Conservation (phyloP, 495 filamentous ascomycete species). For the Lepidopterella palustris region DNA sequence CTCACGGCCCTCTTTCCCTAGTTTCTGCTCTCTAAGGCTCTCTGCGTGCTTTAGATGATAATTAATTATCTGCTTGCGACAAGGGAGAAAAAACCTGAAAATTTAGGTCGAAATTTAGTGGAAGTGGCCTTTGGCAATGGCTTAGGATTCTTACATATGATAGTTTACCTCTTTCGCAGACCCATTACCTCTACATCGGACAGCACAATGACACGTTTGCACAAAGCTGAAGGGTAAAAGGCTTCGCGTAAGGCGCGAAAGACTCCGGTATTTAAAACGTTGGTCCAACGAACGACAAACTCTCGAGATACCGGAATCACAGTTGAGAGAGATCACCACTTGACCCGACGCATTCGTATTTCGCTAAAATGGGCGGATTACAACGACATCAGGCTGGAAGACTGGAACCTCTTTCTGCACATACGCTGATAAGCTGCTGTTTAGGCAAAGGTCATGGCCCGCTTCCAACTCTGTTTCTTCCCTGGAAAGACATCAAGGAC, state of each 20-base stretch:
- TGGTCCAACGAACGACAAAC: not conserved
- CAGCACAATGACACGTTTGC: too few species aligned
- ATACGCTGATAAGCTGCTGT: not conserved
- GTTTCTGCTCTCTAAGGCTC: constrained; percentile 6
- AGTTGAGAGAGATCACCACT: not conserved
- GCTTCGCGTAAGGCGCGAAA: too few species aligned
- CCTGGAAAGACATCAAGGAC: constrained; percentile 6
- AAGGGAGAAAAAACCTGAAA: not conserved
- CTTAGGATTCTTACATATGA: not conserved
- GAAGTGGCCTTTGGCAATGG: not conserved
- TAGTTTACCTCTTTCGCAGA: not conserved
- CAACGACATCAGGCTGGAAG: not conserved
- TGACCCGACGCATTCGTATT: constrained; percentile 12
- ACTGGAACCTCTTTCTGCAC: not conserved
- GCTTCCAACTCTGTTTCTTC: not conserved
- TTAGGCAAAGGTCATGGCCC: not conserved
- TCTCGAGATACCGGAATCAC: not conserved
- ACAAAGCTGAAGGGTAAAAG: too few species aligned
- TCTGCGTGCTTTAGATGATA: constrained; percentile 6
- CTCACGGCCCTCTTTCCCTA: constrained; percentile 11
- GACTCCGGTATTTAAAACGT: not conserved
- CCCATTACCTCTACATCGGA: too few species aligned
- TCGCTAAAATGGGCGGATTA: constrained; percentile 15
- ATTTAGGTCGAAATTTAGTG: too few species aligned
- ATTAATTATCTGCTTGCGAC: constrained; percentile 6